A percentile compares a stretch with the other conserved stretches of the same genome.
Conservation (phyloP, 2,329 filamentous ascomycete species). For the Xylaria sp. region DNA sequence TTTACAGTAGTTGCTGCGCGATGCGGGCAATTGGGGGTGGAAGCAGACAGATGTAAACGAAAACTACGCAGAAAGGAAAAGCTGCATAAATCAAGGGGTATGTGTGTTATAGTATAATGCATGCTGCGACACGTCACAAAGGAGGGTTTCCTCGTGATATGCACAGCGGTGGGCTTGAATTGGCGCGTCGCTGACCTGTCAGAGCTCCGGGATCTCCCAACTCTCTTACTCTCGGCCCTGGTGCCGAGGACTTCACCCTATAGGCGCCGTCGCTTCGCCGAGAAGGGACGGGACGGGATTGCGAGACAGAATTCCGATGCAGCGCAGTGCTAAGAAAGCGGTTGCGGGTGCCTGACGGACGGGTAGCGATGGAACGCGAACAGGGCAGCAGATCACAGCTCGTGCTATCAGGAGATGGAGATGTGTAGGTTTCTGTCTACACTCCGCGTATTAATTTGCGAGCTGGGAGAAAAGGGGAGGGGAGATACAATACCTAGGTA, state of each 20-base stretch:
- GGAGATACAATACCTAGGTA: background rate
- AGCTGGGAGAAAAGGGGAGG: background rate
- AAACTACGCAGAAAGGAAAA: background rate
- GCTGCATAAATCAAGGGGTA: conserved; percentile 32
- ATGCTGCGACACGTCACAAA: conserved; percentile 41
- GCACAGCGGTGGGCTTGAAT: conserved; percentile 30
- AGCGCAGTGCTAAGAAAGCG: conserved; percentile 3
- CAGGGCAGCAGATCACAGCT: background rate
- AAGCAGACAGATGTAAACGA: conserved; percentile 14
- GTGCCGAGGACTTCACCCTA: conserved; percentile 22
- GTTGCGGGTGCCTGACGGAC: background rate
- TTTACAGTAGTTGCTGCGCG: conserved; percentile 17
- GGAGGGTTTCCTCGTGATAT: conserved; percentile 32
- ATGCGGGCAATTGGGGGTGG: conserved; percentile 17
- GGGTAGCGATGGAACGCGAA: background rate
- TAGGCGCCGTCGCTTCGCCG: conserved; percentile 18
- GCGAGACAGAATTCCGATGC: background rate
- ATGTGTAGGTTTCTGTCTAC: background rate
- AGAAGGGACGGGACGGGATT: background rate
- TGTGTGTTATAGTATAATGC: conserved; percentile 30
- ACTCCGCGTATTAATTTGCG: background rate
- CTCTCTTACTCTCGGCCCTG: conserved; percentile 13
- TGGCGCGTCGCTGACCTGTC: conserved; percentile 37
- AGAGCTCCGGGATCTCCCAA: conserved; percentile 29
- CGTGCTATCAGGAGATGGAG: no score